Evolutionary conservation across 495 filamentous ascomycete genomes (phyloP), one percentile per base, ranked within the genome.

Genomic region (Penicillium cosmopolitanum): DNA sequence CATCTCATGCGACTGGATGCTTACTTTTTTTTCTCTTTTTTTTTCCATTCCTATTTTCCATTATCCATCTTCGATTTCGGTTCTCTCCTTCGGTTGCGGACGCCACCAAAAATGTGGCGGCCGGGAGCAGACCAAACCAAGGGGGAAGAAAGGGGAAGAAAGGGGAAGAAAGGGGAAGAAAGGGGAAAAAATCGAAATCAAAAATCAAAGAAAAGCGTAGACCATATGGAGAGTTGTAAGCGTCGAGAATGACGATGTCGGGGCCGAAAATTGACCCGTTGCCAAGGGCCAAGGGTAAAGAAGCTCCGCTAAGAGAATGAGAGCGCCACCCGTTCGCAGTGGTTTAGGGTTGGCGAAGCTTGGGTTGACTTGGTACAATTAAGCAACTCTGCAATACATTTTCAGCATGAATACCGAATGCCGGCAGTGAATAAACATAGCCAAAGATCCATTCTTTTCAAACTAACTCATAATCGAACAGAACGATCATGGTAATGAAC

Each of bases 31-130:
- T 43, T 18, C 3, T 44, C 16, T 19, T 7, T 44, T 44, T 44
- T 10, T 44, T 44, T 19, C n/a, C 19, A 21, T 44, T 44, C 3
- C 16, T 19, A 21, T 44, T 44, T 44, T 43, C n/a, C n/a, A 13
- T 13, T 13, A 13, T 38, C 5, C 9, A 38, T 44, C 18, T 44
- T 44, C n/a, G 13, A 16, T 44, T 18, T 44, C 16, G 13, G 13
- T 19, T 18, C 16, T 13, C 36, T 38, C 36, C 36, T 16, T 61
- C 38, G 53, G 50, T 33, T 48, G 43, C 42, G 60, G 55, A 25
- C 60, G 60, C 60, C 51, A 62, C 60, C 60, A 63, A 55, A 21
- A 48, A 55, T 4, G 44, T 55, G 58, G 58, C 46, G 51, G 52
- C 23, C 52, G 43, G 46, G 43, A 44, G 42, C 13, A 56, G 16